Percentiles rank a stretch among this genome's conserved stretches.
phyloP scores from a whole-genome alignment of 176 grass and related monocot species.

The Cocos nucifera region DNA sequence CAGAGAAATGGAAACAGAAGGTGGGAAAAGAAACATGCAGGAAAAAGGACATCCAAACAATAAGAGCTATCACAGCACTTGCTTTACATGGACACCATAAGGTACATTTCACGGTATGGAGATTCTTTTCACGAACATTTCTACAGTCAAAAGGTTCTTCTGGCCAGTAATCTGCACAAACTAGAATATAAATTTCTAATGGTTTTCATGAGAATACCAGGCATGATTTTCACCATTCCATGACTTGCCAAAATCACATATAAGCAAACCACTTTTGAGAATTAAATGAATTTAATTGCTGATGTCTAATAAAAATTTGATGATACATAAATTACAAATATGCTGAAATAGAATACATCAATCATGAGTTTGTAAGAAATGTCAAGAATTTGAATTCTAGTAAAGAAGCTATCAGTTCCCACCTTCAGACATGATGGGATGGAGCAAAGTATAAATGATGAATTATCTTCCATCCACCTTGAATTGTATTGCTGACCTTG shows the following conservation, averaged over 20 bases:
- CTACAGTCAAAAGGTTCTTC: too few species aligned
- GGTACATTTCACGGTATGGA: too few species aligned
- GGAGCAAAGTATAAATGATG: slow-evolving; percentile 34
- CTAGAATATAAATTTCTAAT: neutral
- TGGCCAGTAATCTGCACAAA: too few species aligned
- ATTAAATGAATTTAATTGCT: slow-evolving; percentile 53
- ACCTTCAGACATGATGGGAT: slow-evolving; percentile 7
- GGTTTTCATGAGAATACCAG: neutral
- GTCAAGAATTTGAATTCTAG: slow-evolving; percentile 38
- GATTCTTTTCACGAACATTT: too few species aligned
- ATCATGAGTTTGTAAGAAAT: slow-evolving; percentile 1
- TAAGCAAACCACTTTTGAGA: slow-evolving; percentile 3
- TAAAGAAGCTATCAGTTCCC: slow-evolving; percentile 34
- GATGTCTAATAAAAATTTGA: slow-evolving; percentile 34
- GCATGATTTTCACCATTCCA: neutral
- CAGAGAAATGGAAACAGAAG: too few species aligned
- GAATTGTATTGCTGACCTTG: slow-evolving; percentile 28
- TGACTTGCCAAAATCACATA: neutral
- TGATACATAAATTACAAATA: slow-evolving; percentile 35
- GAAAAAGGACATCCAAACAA: too few species aligned
- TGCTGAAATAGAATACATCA: slow-evolving; percentile 36
- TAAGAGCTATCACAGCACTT: too few species aligned
- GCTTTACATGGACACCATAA: too few species aligned
- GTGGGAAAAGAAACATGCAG: too few species aligned
- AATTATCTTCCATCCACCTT: slow-evolving; percentile 38